phyloP scores from a whole-genome alignment of 2,329 filamentous ascomycete genomes.

The Trichoderma semiorbis region DNA sequence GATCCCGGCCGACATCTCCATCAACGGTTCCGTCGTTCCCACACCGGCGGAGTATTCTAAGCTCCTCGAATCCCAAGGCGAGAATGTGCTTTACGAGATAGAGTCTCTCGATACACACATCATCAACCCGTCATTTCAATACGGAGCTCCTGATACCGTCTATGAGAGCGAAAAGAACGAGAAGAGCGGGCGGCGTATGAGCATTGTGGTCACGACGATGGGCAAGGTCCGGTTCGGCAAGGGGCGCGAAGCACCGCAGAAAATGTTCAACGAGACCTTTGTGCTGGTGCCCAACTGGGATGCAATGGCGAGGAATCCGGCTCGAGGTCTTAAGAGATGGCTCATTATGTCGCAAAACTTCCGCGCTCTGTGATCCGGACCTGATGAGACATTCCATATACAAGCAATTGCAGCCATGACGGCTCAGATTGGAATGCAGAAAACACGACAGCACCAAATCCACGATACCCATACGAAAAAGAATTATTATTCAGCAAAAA shows the following conservation, averaged over 20 bases:
- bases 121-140: conserved; percentile 63
- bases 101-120: conserved; percentile 75
- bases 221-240: conserved; percentile 69
- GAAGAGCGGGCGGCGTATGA: conserved; percentile 56
- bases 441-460: background rate
- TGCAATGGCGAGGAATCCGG: conserved; percentile 49
- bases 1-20: conserved; percentile 65
- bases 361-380: conserved; percentile 44
- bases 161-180: conserved; percentile 42
- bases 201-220: conserved; percentile 69
- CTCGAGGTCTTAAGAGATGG: conserved; percentile 55
- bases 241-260: conserved; percentile 57
- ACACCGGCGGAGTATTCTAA: conserved; percentile 63
- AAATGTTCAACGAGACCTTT: conserved; percentile 76
- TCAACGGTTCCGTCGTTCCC: conserved; percentile 70
- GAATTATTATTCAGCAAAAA: background rate
- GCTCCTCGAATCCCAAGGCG: conserved; percentile 62
- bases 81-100: conserved; percentile 63
- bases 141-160: conserved; percentile 51
- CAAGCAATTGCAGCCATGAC: background rate
- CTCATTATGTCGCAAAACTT: conserved; percentile 72
- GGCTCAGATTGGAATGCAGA: background rate
- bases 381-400: background rate
- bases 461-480: background rate
- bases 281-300: conserved; percentile 76